phyloP scores from a whole-genome alignment of 2,329 filamentous ascomycete species.

The Aspergillus sp. region DNA sequence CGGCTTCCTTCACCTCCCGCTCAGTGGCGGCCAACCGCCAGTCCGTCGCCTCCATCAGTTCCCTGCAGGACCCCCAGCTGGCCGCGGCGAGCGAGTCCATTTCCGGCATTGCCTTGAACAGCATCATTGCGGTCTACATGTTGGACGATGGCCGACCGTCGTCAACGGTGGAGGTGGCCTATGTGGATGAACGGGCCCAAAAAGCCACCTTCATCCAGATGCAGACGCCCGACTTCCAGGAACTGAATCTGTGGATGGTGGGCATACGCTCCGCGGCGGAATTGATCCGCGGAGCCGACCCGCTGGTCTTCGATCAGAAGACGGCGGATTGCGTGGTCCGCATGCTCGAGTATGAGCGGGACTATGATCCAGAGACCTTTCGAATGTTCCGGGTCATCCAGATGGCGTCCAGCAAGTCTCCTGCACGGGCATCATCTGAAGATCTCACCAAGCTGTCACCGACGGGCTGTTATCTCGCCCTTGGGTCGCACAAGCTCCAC shows the following conservation, averaged over 20 bases:
- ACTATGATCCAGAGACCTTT: conserved; percentile 69
- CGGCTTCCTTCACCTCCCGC: conserved; percentile 38
- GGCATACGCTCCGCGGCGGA: conserved; percentile 63
- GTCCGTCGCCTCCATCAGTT: conserved; percentile 61
- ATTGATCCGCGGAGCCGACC: conserved; percentile 55
- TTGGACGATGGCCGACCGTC: conserved; percentile 68
- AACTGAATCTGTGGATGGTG: conserved; percentile 66
- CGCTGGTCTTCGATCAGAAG: conserved; percentile 57
- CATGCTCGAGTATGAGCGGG: conserved; percentile 64
- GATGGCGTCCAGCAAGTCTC: conserved; percentile 59
- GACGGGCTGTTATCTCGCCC: conserved; percentile 67
- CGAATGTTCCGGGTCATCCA: conserved; percentile 70
- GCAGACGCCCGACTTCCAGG: conserved; percentile 64
- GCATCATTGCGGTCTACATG: conserved; percentile 68
- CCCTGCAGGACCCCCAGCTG: conserved; percentile 63
- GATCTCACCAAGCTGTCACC: conserved; percentile 66
- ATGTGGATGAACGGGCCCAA: conserved; percentile 65
- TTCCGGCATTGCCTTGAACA: conserved; percentile 60
- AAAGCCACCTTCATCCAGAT: conserved; percentile 65
- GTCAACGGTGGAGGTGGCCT: conserved; percentile 68
- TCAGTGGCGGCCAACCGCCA: conserved; percentile 54
- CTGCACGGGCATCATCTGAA: conserved; percentile 62
- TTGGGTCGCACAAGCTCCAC: conserved; percentile 70
- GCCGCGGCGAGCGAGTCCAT: conserved; percentile 58
- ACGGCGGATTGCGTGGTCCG: conserved; percentile 65